Percentiles rank a stretch among this genome's conserved stretches.
Evolutionary conservation across 805 yeast species (phyloP).

Genomic region (Hanseniaspora occidentalis): DNA sequence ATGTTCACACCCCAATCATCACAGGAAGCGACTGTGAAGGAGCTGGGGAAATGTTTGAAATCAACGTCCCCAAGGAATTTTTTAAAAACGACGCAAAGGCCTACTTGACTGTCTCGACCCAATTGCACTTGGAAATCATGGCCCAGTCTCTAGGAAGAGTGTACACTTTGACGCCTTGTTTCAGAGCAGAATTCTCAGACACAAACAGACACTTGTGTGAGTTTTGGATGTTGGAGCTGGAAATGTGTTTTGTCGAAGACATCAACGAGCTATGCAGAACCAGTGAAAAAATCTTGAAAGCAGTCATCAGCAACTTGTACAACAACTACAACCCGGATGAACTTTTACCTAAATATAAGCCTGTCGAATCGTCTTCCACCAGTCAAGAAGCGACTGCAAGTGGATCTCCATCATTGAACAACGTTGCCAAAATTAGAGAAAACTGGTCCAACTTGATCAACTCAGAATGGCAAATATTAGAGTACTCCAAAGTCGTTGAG

Average conservation of each 20-base stretch:
- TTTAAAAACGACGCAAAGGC: constrained; percentile 10
- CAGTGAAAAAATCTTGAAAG: constrained; percentile 58
- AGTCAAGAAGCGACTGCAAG: constrained; percentile 12
- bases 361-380: constrained; percentile 11
- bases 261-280: constrained; percentile 51
- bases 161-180: constrained; percentile 85
- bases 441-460: constrained; percentile 51
- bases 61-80: constrained; percentile 27
- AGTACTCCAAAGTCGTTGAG: constrained; percentile 66
- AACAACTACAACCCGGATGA: constrained; percentile 13
- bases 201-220: constrained; percentile 88
- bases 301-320: constrained; percentile 27
- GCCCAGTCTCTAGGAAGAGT: constrained; percentile 66
- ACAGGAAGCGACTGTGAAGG: constrained; percentile 95
- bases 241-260: constrained; percentile 51
- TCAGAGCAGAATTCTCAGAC: constrained; percentile 85
- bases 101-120: constrained; percentile 82
- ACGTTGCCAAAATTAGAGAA: constrained; percentile 22
- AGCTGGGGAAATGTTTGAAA: constrained; percentile 78
- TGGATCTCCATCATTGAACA: constrained; percentile 8
- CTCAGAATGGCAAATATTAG: constrained; percentile 51
- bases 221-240: constrained; percentile 97
- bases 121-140: constrained; percentile 75
- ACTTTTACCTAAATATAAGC: constrained; percentile 8
- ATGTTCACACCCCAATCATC: constrained; percentile 75